Evolutionary conservation across 1,284 basidiomycete species (phyloP), one percentile per base, ranked within the genome.

Genomic region (Mycosarcoma mackinlayi): DNA sequence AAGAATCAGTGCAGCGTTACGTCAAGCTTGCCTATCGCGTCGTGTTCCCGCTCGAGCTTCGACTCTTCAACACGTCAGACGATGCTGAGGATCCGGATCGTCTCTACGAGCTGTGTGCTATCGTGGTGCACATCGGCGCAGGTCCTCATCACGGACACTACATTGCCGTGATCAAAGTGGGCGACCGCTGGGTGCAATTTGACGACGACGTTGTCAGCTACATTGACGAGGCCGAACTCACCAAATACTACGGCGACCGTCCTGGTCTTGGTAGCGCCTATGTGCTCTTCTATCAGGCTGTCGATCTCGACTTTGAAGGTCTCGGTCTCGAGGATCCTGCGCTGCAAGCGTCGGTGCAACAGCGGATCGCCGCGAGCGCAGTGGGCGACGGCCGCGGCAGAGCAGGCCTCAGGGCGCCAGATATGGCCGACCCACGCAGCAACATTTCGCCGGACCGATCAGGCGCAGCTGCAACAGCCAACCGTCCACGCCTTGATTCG

Each of bases 61-160:
- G 94, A 52, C 85, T 98, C 55, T 97, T 97, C 86, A 98, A 98
- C 83, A 98, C 95, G 30, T 91, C 94, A 39, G 95, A 98, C 83
- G 93, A 95, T 75, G 89, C 91, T 34, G 88, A 90, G 40, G 89
- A 97, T 83, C 92, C 94, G 0, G 87, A 88, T 62, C 86, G 94
- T 55, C 83, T 98, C 57, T 98, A 97, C 85, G 90, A 93, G 83
- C 88, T 98, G 14, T 97, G 94, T 81, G 94, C 91, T 9, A 93
- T 98, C 62, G 93, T 98, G 39, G 92, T 98, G 7, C 95, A 98
- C 84, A 95, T 98, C 72, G 95, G 95, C 86, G 91, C 89, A 75
- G 94, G 94, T 2, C 93, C 93, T 18, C 91, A 96, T 78, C 95
- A 98, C 79, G 95, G 95, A 0, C 95, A 98, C 85, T 98, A 98